These are phyloP conservation scores for Pseudoturritis turrita DNA, from an alignment of 345 rosid species.

Conservation along the genomic window DNA sequence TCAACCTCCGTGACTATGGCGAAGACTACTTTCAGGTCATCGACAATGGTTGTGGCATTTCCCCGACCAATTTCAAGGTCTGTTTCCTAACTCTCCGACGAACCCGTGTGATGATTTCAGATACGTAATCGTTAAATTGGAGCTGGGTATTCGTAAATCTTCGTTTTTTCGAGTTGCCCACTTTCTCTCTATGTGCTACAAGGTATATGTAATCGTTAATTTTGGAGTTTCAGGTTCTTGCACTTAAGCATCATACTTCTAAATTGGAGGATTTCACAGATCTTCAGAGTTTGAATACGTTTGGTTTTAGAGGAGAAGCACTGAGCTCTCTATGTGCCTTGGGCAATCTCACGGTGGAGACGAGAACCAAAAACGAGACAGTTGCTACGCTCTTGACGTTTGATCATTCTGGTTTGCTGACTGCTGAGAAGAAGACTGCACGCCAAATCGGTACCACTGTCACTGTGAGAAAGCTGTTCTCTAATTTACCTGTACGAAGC, in stretches of 20 bases:
- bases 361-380: conserved; percentile 61
- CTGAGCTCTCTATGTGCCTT: conserved; percentile 85
- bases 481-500: conserved; percentile 85
- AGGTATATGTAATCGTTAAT: no score
- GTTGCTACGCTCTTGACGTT: conserved; percentile 79
- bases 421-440: conserved; percentile 65
- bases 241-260: conserved; percentile 92
- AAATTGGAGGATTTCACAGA: conserved; percentile 77
- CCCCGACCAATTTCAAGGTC: conserved; percentile 82
- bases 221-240: conserved; percentile 45
- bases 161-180: not conserved
- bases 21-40: conserved; percentile 83
- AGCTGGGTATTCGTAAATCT: no score
- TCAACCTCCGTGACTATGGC: conserved; percentile 75
- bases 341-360: conserved; percentile 78
- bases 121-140: not conserved
- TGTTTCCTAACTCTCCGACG: not conserved
- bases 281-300: conserved; percentile 72
- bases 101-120: not conserved
- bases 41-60: conserved; percentile 91
- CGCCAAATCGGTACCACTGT: conserved; percentile 93
- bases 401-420: conserved; percentile 75
- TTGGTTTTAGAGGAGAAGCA: conserved; percentile 98
- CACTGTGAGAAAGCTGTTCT: conserved; percentile 78
- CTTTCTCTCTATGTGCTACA: conserved; percentile 17